These are phyloP conservation scores for Alternaria arbusti DNA, from an alignment of 2,329 filamentous ascomycete genomes.

Conservation along the genomic window DNA sequence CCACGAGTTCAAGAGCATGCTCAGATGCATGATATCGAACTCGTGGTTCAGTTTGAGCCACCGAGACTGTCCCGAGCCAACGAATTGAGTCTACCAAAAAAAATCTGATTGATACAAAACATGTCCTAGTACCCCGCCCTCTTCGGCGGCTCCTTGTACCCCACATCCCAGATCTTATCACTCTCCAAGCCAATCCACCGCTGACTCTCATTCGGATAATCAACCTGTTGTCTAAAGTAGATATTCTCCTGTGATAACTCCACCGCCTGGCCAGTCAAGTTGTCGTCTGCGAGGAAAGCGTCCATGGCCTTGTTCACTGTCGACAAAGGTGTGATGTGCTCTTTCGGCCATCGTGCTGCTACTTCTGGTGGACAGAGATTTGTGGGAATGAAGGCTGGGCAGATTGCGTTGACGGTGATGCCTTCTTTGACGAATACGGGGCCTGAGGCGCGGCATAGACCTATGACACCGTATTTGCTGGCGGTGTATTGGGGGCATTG, in stretches of 20 bases:
- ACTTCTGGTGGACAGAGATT: slow-evolving; percentile 49
- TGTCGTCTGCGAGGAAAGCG: slow-evolving; percentile 43
- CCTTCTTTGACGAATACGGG: slow-evolving; percentile 42
- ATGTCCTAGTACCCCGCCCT: slow-evolving; percentile 24
- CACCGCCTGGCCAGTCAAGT: slow-evolving; percentile 49
- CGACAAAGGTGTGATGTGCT: slow-evolving; percentile 50
- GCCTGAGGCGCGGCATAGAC: slow-evolving; percentile 46
- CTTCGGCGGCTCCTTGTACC: slow-evolving; percentile 34
- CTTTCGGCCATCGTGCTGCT: slow-evolving; percentile 45
- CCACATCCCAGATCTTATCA: slow-evolving; percentile 41
- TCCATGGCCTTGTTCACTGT: slow-evolving; percentile 51
- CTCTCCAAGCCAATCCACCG: slow-evolving; percentile 46
- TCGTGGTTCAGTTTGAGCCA: too few species aligned
- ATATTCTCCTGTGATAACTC: slow-evolving; percentile 52
- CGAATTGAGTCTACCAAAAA: background rate
- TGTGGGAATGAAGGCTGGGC: slow-evolving; percentile 50
- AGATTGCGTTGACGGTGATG: slow-evolving; percentile 51
- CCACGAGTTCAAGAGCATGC: too few species aligned
- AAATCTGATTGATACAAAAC: background rate
- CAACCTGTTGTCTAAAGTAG: slow-evolving; percentile 48
- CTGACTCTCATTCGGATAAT: slow-evolving; percentile 51
- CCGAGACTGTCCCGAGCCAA: too few species aligned
- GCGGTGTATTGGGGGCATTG: slow-evolving; percentile 52
- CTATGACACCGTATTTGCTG: slow-evolving; percentile 52
- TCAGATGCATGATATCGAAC: too few species aligned